Conservation (phyloP, 2,329 filamentous ascomycete genomes). For the Fusarium xylarioides region DNA sequence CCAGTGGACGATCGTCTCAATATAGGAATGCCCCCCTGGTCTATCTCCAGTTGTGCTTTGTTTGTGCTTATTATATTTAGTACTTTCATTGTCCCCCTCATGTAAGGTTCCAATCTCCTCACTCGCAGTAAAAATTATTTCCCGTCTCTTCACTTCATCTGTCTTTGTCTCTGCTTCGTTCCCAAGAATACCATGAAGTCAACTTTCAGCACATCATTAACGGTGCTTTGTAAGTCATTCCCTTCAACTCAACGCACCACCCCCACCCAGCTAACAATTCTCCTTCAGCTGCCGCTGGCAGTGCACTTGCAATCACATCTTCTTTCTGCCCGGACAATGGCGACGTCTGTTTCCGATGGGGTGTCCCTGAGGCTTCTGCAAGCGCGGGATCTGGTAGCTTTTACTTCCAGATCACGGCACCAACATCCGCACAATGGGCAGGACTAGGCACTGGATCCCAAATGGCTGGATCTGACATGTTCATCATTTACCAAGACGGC, state of each 20-base stretch:
- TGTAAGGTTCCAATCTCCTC: slow-evolving; percentile 9
- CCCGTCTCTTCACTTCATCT: background rate
- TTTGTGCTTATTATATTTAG: slow-evolving; percentile 25
- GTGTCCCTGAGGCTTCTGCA: slow-evolving; percentile 60
- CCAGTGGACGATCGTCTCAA: slow-evolving; percentile 17
- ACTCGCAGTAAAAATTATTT: background rate
- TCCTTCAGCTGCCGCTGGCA: slow-evolving; percentile 36
- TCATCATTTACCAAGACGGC: slow-evolving; percentile 69
- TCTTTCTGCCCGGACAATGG: slow-evolving; percentile 53
- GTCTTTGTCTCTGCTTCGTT: background rate
- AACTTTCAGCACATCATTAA: slow-evolving; percentile 20
- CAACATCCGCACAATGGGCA: slow-evolving; percentile 64
- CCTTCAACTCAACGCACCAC: background rate
- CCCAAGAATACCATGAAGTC: slow-evolving; percentile 31
- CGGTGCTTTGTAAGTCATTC: slow-evolving; percentile 36
- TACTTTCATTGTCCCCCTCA: slow-evolving; percentile 6
- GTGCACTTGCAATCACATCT: slow-evolving; percentile 40
- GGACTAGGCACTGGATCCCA: slow-evolving; percentile 63
- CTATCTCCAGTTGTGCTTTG: slow-evolving; percentile 18
- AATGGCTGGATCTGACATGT: slow-evolving; percentile 69
- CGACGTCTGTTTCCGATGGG: slow-evolving; percentile 65
- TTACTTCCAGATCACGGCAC: slow-evolving; percentile 68
- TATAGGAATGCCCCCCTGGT: slow-evolving; percentile 5
- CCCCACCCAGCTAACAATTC: slow-evolving; percentile 9
- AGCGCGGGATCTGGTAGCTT: slow-evolving; percentile 62